Evolutionary conservation across 2,329 filamentous ascomycete species (phyloP), one percentile per base, ranked within the genome.

Genomic region (Ascochyta viciae-villosae): DNA sequence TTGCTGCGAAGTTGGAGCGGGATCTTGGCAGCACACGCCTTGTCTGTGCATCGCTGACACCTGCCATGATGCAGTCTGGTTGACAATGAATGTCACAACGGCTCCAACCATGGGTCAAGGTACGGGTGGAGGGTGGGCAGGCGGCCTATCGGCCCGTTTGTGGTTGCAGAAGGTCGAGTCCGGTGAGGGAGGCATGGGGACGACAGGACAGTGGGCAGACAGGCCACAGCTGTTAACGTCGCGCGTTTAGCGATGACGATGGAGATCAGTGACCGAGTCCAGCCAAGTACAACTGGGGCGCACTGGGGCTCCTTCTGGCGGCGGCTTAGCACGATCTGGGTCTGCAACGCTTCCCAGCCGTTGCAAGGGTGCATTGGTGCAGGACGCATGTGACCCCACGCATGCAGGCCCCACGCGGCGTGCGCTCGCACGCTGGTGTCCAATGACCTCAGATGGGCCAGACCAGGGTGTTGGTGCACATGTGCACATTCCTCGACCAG

Each of bases 1-100:
- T 73, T 19, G 79, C 69, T 44, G 77, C 74, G 63, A 82, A 82
- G 60, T 76, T 81, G 27, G 80, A 76, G 34, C 65, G 70, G 6
- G 67, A 65, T 53, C 74, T 65, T 39, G 67, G 63, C 42, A 70
- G 68, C 63, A 71, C 65, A 34, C 61, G 72, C 62, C 68, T 66
- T 44, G 70, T 49, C 24, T 60, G 60, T 22, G 27, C 60, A 48
- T 58, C 23, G 26, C 62, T 65, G 40, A 63, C 54, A 54, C 66
- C 63, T 45, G 67, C 62, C 73, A 75, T 75, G 60, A 43, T 67
- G 44, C 49, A 47, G 48, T 46, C 44, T 42, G 50, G 42, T 50
- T 54, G 46, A 37, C 35, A n/a, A 40, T 45, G 46, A n/a, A 45
- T 46, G 46, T 50, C 46, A 50, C 45, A 45, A 41, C 41, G 35